Percentiles rank a stretch among this genome's conserved stretches.
Conservation (phyloP, 768 basidiomycete genomes). For the Pisolithus marmoratus region DNA sequence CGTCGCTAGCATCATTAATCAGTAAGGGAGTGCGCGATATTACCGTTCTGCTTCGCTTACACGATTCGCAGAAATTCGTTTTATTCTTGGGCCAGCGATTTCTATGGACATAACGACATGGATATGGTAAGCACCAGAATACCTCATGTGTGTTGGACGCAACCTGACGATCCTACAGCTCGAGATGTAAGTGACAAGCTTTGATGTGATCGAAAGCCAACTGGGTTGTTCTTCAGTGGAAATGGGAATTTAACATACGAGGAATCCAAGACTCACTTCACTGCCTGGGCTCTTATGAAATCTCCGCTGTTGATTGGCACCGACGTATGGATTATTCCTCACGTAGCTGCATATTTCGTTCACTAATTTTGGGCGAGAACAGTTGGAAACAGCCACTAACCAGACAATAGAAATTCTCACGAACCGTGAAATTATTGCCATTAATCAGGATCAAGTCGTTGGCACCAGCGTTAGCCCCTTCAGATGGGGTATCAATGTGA, state of each 20-base stretch:
- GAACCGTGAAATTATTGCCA: slow-evolving; percentile 60
- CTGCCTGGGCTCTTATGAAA: slow-evolving; percentile 69
- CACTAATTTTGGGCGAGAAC: not conserved
- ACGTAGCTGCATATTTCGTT: slow-evolving; percentile 5
- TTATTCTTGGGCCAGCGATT: slow-evolving; percentile 54
- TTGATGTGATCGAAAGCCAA: not conserved
- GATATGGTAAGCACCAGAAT: slow-evolving; percentile 47
- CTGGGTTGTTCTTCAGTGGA: slow-evolving; percentile 35
- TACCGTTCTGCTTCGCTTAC: not conserved
- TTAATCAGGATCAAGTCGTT: slow-evolving; percentile 61
- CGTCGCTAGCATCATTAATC: slow-evolving; percentile 48
- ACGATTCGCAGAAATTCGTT: slow-evolving; percentile 50
- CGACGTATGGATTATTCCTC: slow-evolving; percentile 33
- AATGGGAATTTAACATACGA: slow-evolving; percentile 58
- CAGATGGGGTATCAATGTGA: slow-evolving; percentile 61
- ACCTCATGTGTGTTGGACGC: not conserved
- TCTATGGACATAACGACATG: slow-evolving; percentile 64
- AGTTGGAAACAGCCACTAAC: slow-evolving; percentile 49
- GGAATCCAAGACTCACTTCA: slow-evolving; percentile 65
- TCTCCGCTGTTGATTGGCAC: slow-evolving; percentile 61
- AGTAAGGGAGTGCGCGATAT: slow-evolving; percentile 27
- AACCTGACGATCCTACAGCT: slow-evolving; percentile 30
- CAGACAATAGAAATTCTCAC: slow-evolving; percentile 51
- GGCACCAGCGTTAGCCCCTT: slow-evolving; percentile 62
- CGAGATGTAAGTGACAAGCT: slow-evolving; percentile 41